Conservation (phyloP, 116 monocot species). For the Papilionanthe hybrid region DNA sequence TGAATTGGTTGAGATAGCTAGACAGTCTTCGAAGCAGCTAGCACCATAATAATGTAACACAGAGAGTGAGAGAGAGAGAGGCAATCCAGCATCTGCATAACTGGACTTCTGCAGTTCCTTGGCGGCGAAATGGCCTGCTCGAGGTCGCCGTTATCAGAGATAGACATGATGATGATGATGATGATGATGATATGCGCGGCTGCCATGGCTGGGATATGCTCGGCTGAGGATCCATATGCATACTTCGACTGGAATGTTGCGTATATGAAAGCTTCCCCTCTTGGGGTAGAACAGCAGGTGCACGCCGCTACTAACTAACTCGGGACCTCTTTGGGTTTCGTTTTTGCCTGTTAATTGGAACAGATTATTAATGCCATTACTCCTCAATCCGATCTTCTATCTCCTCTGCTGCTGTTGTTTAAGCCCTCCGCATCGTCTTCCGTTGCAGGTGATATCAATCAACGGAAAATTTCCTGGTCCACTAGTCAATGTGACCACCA, state of each 20-base stretch:
- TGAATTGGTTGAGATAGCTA: no score
- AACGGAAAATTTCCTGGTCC: conserved; percentile 87
- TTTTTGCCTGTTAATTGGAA: not conserved
- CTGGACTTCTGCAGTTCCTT: no score
- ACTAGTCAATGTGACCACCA: conserved; percentile 69
- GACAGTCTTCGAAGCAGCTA: no score
- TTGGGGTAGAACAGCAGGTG: conserved; percentile 74
- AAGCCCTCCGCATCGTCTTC: conserved; percentile 11
- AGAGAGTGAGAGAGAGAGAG: no score
- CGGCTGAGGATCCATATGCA: conserved; percentile 47
- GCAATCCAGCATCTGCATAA: no score
- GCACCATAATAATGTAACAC: no score
- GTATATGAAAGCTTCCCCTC: conserved; percentile 59
- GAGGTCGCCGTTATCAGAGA: not conserved
- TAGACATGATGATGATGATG: not conserved
- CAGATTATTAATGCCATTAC: no score
- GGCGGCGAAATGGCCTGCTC: not conserved
- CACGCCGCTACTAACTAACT: no score
- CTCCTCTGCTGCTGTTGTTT: not conserved
- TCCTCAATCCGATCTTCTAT: no score
- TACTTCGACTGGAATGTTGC: conserved; percentile 61
- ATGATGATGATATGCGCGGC: conserved; percentile 8
- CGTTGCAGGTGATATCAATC: conserved; percentile 79
- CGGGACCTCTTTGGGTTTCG: no score
- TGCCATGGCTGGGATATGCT: conserved; percentile 15